Evolutionary conservation across 768 basidiomycete genomes (phyloP).

Genomic region (Strobilomyces confusus): DNA sequence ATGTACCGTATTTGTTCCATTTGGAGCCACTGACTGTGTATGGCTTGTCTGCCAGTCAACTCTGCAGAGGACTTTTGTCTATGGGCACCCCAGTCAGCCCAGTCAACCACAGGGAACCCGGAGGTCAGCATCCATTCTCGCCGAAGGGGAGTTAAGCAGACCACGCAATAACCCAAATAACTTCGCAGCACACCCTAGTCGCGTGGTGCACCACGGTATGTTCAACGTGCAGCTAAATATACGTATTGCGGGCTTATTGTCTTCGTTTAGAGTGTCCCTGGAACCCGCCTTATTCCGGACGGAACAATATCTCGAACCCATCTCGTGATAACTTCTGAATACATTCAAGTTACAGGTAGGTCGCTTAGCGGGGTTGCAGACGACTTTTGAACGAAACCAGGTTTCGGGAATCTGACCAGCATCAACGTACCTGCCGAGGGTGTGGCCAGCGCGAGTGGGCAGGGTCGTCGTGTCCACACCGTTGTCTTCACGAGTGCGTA

Average conservation of each 20-base stretch:
- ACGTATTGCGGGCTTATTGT: background rate
- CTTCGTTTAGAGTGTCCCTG: slow-evolving; percentile 45
- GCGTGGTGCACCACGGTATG: slow-evolving; percentile 49
- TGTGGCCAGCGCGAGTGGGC: slow-evolving; percentile 51
- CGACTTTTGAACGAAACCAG: slow-evolving; percentile 32
- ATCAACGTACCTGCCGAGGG: slow-evolving; percentile 63
- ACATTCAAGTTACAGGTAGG: slow-evolving; percentile 63
- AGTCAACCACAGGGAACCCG: slow-evolving; percentile 55
- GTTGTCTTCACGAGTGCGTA: slow-evolving; percentile 75
- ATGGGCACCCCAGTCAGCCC: slow-evolving; percentile 46
- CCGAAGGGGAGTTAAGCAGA: slow-evolving; percentile 9
- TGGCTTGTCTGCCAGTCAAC: slow-evolving; percentile 41
- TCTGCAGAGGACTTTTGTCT: slow-evolving; percentile 54
- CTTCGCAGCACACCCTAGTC: slow-evolving; percentile 41
- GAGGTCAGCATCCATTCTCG: slow-evolving; percentile 41
- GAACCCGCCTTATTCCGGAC: slow-evolving; percentile 66
- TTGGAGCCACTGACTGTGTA: background rate
- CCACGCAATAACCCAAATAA: slow-evolving; percentile 11
- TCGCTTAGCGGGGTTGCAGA: slow-evolving; percentile 11
- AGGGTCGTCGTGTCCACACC: slow-evolving; percentile 60
- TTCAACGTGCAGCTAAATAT: background rate
- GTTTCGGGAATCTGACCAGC: slow-evolving; percentile 59
- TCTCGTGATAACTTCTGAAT: slow-evolving; percentile 71
- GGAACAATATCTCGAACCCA: slow-evolving; percentile 67
- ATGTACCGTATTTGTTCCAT: slow-evolving; percentile 17